Percentiles rank a stretch among this genome's conserved stretches.
Conservation (phyloP, 257 asterid genomes). For the Scutellaria baicalensis region DNA sequence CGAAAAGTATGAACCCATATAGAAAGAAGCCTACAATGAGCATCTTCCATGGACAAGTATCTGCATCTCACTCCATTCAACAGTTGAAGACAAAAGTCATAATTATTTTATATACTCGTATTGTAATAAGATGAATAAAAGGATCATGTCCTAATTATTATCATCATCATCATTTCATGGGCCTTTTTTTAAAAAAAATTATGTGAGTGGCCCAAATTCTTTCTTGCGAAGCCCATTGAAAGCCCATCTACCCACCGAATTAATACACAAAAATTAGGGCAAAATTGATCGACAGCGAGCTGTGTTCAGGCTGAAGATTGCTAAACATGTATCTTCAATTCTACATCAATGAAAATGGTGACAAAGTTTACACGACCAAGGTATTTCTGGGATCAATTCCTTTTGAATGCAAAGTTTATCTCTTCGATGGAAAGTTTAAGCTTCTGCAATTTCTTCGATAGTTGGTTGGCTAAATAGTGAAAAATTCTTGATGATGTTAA, state of each 20-base stretch:
- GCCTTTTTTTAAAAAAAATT: too few species aligned
- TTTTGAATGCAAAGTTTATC: background rate
- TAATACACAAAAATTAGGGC: background rate
- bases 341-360: slow-evolving; percentile 47
- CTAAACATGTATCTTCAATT: slow-evolving; percentile 43
- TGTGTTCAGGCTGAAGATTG: slow-evolving; percentile 14
- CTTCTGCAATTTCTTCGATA: background rate
- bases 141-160: too few species aligned
- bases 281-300: background rate
- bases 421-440: background rate
- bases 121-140: too few species aligned
- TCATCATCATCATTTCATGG: too few species aligned
- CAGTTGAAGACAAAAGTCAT: too few species aligned
- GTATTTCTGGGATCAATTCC: background rate
- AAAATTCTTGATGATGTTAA: background rate
- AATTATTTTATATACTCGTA: too few species aligned
- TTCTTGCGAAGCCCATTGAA: background rate
- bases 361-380: slow-evolving; percentile 51
- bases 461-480: background rate
- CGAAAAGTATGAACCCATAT: too few species aligned
- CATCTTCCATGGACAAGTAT: too few species aligned
- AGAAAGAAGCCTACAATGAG: too few species aligned
- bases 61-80: too few species aligned
- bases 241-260: background rate
- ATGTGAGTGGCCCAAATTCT: background rate